Base-by-base conservation (phyloP, 2,329 filamentous ascomycete genomes). In the Tolypocladium ovalisporum region DNA sequence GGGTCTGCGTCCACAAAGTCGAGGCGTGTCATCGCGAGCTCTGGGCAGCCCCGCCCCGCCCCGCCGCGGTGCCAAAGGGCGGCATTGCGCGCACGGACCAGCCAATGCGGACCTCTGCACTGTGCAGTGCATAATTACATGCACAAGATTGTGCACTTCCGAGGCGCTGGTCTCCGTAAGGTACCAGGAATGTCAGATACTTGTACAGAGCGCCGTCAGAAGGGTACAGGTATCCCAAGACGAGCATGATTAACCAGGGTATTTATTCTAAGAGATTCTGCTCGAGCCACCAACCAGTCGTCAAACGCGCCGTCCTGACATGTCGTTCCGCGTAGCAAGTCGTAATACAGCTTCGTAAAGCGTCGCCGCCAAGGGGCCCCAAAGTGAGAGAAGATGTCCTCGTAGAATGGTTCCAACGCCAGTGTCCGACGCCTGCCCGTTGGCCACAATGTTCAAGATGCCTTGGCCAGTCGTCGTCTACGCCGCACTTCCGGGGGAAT, bases 31-130 rank as follows among this genome's bases (percentile, higher is more conserved):
- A 27, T 51, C 17, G 27, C 17, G 17, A n/a, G 44, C 27, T n/a
- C n/a, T n/a, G n/a, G n/a, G n/a, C n/a, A n/a, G n/a, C n/a, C n/a
- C n/a, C n/a, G n/a, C n/a, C n/a, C n/a, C n/a, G n/a, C 44, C 44
- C 44, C 24, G 44, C 44, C 24, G 24, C 6, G 27, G 12, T 2
- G 34, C 37, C 22, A 24, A 22, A 56, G 52, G 40, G 54, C 54
- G 57, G 57, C 54, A 54, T 52, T 36, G 13, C 24, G 52, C 40
- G 57, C 54, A 56, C 54, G 57, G 44, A 32, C 44, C 44, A 51
- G 44, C 40, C 12, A 9, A 2, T 19, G 19, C n/a, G 39, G 8
- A 12, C 36, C 9, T 17, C 9, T 12, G n/a, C 9, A 22, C 2
- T 22, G 15, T n/a, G 40, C 19, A 44, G n/a, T 13, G 40, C 40